These are phyloP conservation scores for Pythium aphanidermatum DNA, from an alignment of 352 stramenopile species.

Conservation along the genomic window DNA sequence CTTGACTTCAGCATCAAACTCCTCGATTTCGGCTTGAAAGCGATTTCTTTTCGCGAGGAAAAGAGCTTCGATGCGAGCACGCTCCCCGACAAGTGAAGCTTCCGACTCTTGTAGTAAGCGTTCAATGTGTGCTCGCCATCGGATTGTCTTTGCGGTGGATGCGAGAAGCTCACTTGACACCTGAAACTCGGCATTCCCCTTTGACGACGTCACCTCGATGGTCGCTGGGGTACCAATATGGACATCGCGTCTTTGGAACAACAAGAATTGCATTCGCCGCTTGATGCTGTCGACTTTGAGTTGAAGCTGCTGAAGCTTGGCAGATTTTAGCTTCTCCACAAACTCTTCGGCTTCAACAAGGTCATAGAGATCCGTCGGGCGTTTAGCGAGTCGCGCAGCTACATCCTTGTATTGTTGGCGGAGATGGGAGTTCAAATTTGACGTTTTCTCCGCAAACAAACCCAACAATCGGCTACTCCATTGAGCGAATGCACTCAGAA, in stretches of 20 bases:
- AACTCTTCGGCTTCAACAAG: slow-evolving; percentile 64
- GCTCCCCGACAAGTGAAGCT: slow-evolving; percentile 41
- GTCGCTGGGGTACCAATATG: slow-evolving; percentile 17
- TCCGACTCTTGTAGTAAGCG: slow-evolving; percentile 52
- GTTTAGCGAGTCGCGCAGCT: slow-evolving; percentile 45
- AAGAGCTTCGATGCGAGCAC: slow-evolving; percentile 57
- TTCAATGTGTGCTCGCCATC: slow-evolving; percentile 57
- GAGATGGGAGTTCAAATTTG: slow-evolving; percentile 42
- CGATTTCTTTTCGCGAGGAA: slow-evolving; percentile 65
- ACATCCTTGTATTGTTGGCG: slow-evolving; percentile 74
- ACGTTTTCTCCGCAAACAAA: slow-evolving; percentile 46
- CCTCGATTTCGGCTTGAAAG: slow-evolving; percentile 67
- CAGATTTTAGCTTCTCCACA: slow-evolving; percentile 34
- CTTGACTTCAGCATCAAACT: slow-evolving; percentile 65
- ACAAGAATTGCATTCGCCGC: slow-evolving; percentile 49
- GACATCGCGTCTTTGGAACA: slow-evolving; percentile 48
- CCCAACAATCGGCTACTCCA: slow-evolving; percentile 38
- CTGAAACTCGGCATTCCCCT: background rate
- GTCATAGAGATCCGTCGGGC: slow-evolving; percentile 65
- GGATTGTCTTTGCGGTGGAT: slow-evolving; percentile 58
- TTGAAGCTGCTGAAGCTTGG: slow-evolving; percentile 42
- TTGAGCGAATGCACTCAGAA: slow-evolving; percentile 31
- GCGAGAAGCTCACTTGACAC: slow-evolving; percentile 36
- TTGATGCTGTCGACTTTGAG: slow-evolving; percentile 41
- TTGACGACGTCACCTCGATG: background rate